A percentile compares a stretch with the other conserved stretches of the same genome.
Conservation (phyloP, 169 alveolate genomes). For the Plasmodium chabaudi region DNA sequence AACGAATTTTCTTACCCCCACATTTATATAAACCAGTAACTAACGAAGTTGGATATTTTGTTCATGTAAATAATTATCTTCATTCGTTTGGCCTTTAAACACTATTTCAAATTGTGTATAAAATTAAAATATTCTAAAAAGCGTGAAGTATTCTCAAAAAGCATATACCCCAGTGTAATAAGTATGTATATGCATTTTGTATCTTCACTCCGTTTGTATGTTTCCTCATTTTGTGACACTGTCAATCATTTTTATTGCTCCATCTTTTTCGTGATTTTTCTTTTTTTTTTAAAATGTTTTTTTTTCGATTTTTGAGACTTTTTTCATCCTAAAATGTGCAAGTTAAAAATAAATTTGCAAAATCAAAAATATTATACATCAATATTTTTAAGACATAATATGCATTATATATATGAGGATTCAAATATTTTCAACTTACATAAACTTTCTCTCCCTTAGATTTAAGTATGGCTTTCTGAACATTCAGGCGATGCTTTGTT, state of each 20-base stretch:
- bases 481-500: slow-evolving; percentile 28
- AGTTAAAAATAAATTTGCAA: not conserved
- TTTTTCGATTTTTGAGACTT: slow-evolving; percentile 50
- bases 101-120: not conserved
- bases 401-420: no score
- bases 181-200: not conserved
- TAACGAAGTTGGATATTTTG: slow-evolving; percentile 46
- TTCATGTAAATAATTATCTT: slow-evolving; percentile 33
- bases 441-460: slow-evolving; percentile 65
- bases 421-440: slow-evolving; percentile 15
- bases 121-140: not conserved
- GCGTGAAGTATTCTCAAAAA: no score
- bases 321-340: slow-evolving; percentile 45
- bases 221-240: not conserved
- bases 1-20: slow-evolving; percentile 59
- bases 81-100: slow-evolving; percentile 58
- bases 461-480: slow-evolving; percentile 35
- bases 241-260: slow-evolving; percentile 3
- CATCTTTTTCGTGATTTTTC: slow-evolving; percentile 39
- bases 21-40: slow-evolving; percentile 64
- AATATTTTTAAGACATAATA: no score
- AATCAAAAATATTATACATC: not conserved
- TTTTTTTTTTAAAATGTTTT: slow-evolving; percentile 32
- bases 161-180: not conserved
- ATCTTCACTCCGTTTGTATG: not conserved